phyloP scores from a whole-genome alignment of 2,329 filamentous ascomycete species.

The Colletotrichum theobromicola region DNA sequence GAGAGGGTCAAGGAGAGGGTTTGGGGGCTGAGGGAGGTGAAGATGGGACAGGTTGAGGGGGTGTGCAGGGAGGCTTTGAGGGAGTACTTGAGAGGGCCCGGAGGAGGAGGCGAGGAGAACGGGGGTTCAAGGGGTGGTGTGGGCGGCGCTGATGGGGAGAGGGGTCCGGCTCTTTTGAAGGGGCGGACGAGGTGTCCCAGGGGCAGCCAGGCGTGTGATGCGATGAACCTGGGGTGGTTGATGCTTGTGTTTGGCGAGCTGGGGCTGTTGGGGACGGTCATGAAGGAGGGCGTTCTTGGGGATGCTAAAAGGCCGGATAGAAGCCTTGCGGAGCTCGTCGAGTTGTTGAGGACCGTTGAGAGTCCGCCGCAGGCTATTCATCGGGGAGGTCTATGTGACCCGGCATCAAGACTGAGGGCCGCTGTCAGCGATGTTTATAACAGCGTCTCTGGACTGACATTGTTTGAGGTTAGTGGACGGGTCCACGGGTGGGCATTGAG shows the following conservation, averaged over 20 bases:
- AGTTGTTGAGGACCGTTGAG: constrained; percentile 46
- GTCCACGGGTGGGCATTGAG: constrained; percentile 56
- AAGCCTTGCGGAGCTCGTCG: constrained; percentile 51
- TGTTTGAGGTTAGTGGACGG: constrained; percentile 53
- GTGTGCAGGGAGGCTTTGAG: constrained; percentile 48
- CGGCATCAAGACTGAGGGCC: constrained; percentile 49
- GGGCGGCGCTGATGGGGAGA: constrained; percentile 32
- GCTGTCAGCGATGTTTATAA: constrained; percentile 57
- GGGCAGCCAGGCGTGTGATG: constrained; percentile 56
- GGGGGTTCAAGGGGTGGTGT: background rate
- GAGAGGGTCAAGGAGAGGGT: constrained; percentile 52
- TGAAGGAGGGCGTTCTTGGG: constrained; percentile 31
- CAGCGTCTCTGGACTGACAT: constrained; percentile 53
- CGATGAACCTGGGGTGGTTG: constrained; percentile 58
- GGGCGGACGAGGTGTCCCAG: constrained; percentile 52
- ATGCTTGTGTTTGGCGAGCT: constrained; percentile 57
- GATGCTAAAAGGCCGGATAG: constrained; percentile 29
- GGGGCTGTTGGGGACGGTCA: constrained; percentile 45
- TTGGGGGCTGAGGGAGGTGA: constrained; percentile 52
- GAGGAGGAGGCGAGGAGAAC: background rate
- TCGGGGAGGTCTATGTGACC: constrained; percentile 53
- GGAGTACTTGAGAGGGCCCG: constrained; percentile 46
- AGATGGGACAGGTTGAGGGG: constrained; percentile 54
- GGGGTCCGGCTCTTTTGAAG: constrained; percentile 23
- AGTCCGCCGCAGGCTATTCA: constrained; percentile 46